Evolutionary conservation across 495 filamentous ascomycete species (phyloP), one percentile per base, ranked within the genome.

Genomic region (Rhypophila decipiens): DNA sequence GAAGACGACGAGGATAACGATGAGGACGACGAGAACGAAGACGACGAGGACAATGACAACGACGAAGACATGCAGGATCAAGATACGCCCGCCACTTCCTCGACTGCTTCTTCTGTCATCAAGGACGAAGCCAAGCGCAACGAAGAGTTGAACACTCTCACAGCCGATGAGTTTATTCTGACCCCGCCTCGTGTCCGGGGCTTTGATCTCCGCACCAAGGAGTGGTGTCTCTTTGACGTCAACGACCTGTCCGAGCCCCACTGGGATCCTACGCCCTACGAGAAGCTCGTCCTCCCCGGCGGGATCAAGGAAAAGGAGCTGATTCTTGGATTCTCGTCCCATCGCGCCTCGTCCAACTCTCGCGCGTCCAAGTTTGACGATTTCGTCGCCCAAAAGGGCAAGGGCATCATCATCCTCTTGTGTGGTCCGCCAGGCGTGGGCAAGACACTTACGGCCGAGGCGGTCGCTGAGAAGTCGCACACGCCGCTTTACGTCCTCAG

Each of bases 351-450:
- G 23, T 54, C 46, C 0, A 60, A 51, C n/a, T n/a, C n/a, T n/a
- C n/a, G n/a, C n/a, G n/a, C n/a, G n/a, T n/a, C n/a, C 44, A 85
- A 80, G 41, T 85, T 88, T 52, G 53, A 56, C 27, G 68, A 74
- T 44, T 57, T 71, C 13, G 64, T 71, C 22, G 37, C 47, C 21
- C 60, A 63, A 21, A 76, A 76, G 51, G 77, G 77, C 7, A 63
- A 64, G 20, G 76, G 75, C 1, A 57, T 78, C 8, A 67, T 74
- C 8, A 62, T 69, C 8, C 60, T 80, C 0, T 60, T 80, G 0
- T 70, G 69, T 35, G 78, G 78, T 1, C 55, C 53, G 1, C 76
- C 78, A 0, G 78, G 76, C 1, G 65, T 70, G 4, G 76, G 77
- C 1, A 80, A 82, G 51, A 80, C 78, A 2, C 49, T 74, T 0